Evolutionary conservation across 2,329 filamentous ascomycete species (phyloP), one percentile per base, ranked within the genome.

Genomic region (Hymenotorrendiella dingleyae): DNA sequence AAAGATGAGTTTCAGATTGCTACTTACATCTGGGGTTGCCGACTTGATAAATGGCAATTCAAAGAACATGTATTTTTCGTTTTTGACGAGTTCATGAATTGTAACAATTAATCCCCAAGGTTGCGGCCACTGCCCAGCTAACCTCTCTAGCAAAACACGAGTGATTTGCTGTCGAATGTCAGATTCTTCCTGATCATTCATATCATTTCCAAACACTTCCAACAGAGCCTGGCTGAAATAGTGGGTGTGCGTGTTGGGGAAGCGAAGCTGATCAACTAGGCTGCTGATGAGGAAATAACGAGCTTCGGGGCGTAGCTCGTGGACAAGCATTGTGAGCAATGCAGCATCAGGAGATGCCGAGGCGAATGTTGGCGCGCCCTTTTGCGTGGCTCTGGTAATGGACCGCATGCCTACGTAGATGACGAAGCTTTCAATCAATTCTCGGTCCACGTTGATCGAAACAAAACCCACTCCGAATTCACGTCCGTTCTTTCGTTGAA

Each of bases 61-160:
- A 71, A 94, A 97, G 72, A 98, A 94, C 59, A 81, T 81, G 64
- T 91, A 94, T 60, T 82, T 86, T 41, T 86, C 82, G 62, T 94
- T 96, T 72, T 94, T 94, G 54, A 94, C 73, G 44, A 98, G 75
- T 68, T 97, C 93, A 50, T 93, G 70, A 48, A 94, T 76, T 26
- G 89, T 91, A 49, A 90, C 82, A 62, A 96, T 82, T 32, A 98
- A 70, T 10, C 94, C 94, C 91, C 91, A 97, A 14, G 94, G 91
- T 62, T 97, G 91, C 40, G 91, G 91, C 68, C 90, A 88, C 63
- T 87, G 88, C 17, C 88, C 85, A 46, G 94, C 78, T 35, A 96
- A 71, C 36, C 93, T 80, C 71, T 98, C 93, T 27, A 96, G 72
- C 34, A 98, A 70, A 19, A 96, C 81, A 35, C 91, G 80, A 40